Evolutionary conservation across 208 protist species (phyloP).

Genomic region (Acanthamoeba lugdunensis): DNA sequence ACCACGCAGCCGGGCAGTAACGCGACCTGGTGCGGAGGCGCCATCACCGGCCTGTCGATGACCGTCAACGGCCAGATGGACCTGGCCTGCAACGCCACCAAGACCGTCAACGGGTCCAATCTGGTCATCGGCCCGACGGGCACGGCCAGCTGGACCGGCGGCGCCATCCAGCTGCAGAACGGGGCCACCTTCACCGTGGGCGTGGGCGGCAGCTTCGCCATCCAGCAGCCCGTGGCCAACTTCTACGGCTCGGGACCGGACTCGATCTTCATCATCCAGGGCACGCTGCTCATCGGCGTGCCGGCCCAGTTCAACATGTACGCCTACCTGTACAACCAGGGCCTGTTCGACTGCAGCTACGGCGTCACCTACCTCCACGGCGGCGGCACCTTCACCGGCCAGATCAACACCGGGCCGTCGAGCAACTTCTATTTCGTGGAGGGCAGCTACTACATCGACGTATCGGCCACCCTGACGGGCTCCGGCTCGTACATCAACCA

Average conservation of each 20-base stretch:
- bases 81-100: constrained; percentile 38
- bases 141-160: constrained; percentile 61
- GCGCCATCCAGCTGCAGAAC: constrained; percentile 34
- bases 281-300: constrained; percentile 45
- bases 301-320: constrained; percentile 68
- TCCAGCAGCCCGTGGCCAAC: constrained; percentile 45
- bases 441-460: constrained; percentile 70
- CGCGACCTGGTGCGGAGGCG: constrained; percentile 38
- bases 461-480: constrained; percentile 10
- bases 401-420: constrained; percentile 12
- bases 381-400: constrained; percentile 28
- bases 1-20: constrained; percentile 43
- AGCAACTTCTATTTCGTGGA: constrained; percentile 53
- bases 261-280: constrained; percentile 57
- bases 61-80: constrained; percentile 14
- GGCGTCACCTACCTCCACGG: constrained; percentile 66
- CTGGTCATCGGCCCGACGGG: constrained; percentile 27
- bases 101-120: constrained; percentile 40
- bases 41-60: constrained; percentile 62
- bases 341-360: constrained; percentile 60
- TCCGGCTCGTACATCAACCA: constrained; percentile 68
- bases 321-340: constrained; percentile 40
- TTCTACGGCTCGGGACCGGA: constrained; percentile 62
- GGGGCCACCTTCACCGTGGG: constrained; percentile 68
- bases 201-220: neutral